Evolutionary conservation across 192 early-diverging fungal genomes (phyloP).

Genomic region (Podila epicladia): DNA sequence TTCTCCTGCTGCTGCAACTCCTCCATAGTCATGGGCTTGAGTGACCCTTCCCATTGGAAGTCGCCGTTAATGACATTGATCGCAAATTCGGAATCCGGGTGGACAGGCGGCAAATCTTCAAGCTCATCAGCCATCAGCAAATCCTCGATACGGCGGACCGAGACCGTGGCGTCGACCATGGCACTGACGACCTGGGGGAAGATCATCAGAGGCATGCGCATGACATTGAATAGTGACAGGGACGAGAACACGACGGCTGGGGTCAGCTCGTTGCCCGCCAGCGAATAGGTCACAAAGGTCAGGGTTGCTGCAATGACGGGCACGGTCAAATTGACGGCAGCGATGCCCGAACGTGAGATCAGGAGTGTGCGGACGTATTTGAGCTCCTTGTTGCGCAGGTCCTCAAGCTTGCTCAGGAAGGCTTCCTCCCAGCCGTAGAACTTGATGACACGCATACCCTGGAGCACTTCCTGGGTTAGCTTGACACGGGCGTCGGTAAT

Average conservation of each 20-base stretch:
- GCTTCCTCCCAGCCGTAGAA: constrained; percentile 76
- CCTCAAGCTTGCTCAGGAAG: constrained; percentile 52
- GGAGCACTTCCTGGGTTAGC: constrained; percentile 71
- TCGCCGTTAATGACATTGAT: constrained; percentile 67
- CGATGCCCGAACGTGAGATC: constrained; percentile 53
- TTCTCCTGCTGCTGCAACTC: constrained; percentile 50
- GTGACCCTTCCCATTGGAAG: constrained; percentile 72
- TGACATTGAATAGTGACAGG: constrained; percentile 92
- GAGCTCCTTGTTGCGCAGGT: constrained; percentile 52
- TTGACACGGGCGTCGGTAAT: constrained; percentile 83
- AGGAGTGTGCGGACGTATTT: constrained; percentile 40
- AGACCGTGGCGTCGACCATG: constrained; percentile 85
- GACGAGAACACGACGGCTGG: constrained; percentile 84
- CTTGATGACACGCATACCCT: constrained; percentile 81
- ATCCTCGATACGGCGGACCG: constrained; percentile 80
- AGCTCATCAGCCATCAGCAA: constrained; percentile 78
- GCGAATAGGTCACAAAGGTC: constrained; percentile 57
- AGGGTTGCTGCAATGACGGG: constrained; percentile 59
- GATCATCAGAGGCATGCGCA: constrained; percentile 88
- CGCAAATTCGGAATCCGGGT: constrained; percentile 56
- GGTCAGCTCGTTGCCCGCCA: constrained; percentile 65
- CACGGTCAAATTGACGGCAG: constrained; percentile 50
- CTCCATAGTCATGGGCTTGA: constrained; percentile 46
- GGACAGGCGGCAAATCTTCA: constrained; percentile 56
- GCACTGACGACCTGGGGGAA: constrained; percentile 87